phyloP scores from a whole-genome alignment of 1,139 yeast genomes.

The Sugiyamaella novakii region DNA sequence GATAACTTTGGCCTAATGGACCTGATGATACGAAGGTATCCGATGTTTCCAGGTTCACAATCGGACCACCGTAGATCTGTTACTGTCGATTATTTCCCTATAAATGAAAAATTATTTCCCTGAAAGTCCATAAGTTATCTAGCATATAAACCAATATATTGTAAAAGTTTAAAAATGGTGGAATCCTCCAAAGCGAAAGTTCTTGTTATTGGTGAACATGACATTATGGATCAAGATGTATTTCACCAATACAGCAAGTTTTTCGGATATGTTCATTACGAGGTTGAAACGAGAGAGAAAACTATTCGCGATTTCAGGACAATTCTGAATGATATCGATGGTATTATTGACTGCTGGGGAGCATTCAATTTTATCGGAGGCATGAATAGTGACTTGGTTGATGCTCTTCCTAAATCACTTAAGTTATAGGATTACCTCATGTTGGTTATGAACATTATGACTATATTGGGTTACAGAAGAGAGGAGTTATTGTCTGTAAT shows the following conservation, averaged over 20 bases:
- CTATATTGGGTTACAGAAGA: constrained; percentile 44
- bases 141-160: too few relatives aligned
- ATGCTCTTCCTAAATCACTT: constrained; percentile 53
- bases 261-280: constrained; percentile 13
- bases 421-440: constrained; percentile 63
- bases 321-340: constrained; percentile 4
- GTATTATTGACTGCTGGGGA: constrained; percentile 4
- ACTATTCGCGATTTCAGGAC: constrained; percentile 10
- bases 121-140: too few relatives aligned
- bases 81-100: too few relatives aligned
- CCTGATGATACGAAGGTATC: too few relatives aligned
- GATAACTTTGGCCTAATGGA: too few relatives aligned
- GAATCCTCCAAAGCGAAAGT: constrained; percentile 8
- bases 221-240: constrained; percentile 5
- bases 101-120: too few relatives aligned
- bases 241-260: constrained; percentile 6
- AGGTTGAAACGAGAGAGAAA: constrained; percentile 9
- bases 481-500: constrained; percentile 59
- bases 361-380: constrained; percentile 27
- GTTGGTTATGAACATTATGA: constrained; percentile 73
- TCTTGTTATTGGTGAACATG: constrained; percentile 12
- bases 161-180: too few relatives aligned
- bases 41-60: too few relatives aligned
- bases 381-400: constrained; percentile 47
- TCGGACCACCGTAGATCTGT: too few relatives aligned